These are phyloP conservation scores for Clonostachys rosea DNA, from an alignment of 2,329 filamentous ascomycete genomes.

Conservation along the genomic window DNA sequence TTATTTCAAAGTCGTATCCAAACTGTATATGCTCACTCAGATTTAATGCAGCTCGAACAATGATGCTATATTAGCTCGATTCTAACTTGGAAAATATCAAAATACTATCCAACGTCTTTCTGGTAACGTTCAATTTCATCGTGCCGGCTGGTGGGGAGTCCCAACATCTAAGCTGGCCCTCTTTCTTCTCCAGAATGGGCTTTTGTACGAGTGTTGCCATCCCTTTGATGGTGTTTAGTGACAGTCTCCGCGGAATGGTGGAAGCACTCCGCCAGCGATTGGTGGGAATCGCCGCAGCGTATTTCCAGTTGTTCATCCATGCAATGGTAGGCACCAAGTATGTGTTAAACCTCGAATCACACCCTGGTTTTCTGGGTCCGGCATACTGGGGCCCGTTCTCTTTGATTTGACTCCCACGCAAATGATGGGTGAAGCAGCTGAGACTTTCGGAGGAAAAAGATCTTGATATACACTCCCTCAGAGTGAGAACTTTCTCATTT, in stretches of 20 bases:
- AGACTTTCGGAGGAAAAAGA: no score
- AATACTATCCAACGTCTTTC: slow-evolving; percentile 1
- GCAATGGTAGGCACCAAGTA: no score
- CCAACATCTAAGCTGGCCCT: not conserved
- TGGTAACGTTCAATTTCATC: not conserved
- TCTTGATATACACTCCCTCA: no score
- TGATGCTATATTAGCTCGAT: slow-evolving; percentile 1
- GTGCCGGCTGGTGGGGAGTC: not conserved
- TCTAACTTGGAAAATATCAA: not conserved
- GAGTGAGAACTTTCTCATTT: no score
- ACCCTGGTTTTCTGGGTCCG: no score
- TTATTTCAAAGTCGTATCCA: slow-evolving; percentile 1
- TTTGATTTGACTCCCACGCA: no score
- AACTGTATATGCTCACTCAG: not conserved
- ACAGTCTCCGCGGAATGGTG: not conserved
- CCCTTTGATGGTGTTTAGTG: not conserved
- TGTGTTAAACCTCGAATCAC: no score
- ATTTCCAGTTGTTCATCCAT: slow-evolving; percentile 4
- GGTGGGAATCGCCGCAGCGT: not conserved
- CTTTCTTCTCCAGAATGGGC: not conserved
- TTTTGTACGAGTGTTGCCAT: not conserved
- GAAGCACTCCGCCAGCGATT: slow-evolving; percentile 1
- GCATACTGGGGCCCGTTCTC: no score
- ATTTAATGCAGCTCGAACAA: slow-evolving; percentile 1
- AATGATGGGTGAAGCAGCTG: no score